Evolutionary conservation across 2,329 filamentous ascomycete genomes (phyloP).

Genomic region (Calonectria pteridis): DNA sequence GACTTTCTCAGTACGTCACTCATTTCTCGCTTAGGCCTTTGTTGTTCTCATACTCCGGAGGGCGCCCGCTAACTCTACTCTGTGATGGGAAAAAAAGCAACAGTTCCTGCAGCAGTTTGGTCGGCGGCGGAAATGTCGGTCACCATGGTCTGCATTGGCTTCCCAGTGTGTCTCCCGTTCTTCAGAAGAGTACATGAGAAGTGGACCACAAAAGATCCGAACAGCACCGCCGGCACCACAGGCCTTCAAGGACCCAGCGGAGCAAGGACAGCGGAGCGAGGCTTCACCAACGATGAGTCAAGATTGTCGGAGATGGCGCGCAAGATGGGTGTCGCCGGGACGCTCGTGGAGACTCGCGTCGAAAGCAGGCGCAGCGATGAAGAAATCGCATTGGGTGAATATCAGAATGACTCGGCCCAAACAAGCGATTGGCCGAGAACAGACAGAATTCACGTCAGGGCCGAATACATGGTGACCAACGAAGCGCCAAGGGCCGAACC

Average conservation of each 20-base stretch:
- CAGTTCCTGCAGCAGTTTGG: conserved; percentile 4
- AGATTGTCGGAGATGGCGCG: neutral
- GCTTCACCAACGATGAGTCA: neutral
- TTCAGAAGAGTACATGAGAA: neutral
- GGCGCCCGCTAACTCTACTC: neutral
- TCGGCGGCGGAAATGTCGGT: conserved; percentile 2
- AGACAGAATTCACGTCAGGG: neutral
- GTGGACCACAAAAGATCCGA: neutral
- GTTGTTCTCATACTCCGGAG: neutral
- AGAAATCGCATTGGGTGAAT: neutral
- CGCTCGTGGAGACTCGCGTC: neutral
- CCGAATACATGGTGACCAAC: neutral
- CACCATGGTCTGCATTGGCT: neutral
- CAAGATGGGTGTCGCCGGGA: neutral
- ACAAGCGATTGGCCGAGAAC: neutral
- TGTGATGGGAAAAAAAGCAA: neutral
- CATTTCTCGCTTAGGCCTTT: no score
- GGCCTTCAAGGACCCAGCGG: neutral
- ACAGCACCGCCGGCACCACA: neutral
- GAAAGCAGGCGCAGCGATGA: neutral
- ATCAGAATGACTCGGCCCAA: neutral
- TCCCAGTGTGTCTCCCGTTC: neutral
- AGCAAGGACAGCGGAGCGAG: no score
- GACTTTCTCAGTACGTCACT: conserved; percentile 10
- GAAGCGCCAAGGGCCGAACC: neutral